phyloP scores from a whole-genome alignment of 495 filamentous ascomycete species.

The Rostrohypoxylon terebratum region DNA sequence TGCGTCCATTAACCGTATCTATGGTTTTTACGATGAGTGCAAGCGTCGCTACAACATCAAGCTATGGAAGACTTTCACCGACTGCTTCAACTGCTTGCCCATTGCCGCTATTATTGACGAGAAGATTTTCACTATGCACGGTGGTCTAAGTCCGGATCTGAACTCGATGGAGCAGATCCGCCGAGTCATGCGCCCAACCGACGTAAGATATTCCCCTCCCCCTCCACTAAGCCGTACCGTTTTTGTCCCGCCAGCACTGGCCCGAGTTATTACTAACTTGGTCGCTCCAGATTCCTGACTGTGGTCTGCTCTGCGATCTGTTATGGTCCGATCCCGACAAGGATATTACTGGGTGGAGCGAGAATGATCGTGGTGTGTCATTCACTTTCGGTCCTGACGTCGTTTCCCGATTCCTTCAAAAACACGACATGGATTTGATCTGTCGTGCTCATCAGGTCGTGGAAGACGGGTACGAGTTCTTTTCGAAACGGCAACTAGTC shows the following conservation, averaged over 20 bases:
- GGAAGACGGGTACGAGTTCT: conserved; percentile 99
- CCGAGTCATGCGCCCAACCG: conserved; percentile 97
- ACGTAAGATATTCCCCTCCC: conserved; percentile 71
- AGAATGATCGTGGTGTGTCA: conserved; percentile 97
- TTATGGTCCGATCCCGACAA: conserved; percentile 99
- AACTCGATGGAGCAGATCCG: conserved; percentile 99
- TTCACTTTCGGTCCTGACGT: conserved; percentile 99
- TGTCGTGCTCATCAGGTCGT: conserved; percentile 99
- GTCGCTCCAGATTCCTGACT: conserved; percentile 89
- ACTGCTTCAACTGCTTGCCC: conserved; percentile 99
- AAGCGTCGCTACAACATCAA: conserved; percentile 99
- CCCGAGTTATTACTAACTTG: conserved; percentile 46
- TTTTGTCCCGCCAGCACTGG: conserved; percentile 22
- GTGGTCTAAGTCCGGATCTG: conserved; percentile 94
- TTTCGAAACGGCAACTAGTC: conserved; percentile 97
- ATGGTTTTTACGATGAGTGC: conserved; percentile 99
- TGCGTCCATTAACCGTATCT: conserved; percentile 99
- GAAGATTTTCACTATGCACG: conserved; percentile 99
- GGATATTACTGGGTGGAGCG: conserved; percentile 99
- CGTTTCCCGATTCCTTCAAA: conserved; percentile 97
- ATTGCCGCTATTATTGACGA: conserved; percentile 99
- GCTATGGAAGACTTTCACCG: conserved; percentile 99
- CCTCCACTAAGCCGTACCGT: background rate
- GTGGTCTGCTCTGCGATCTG: conserved; percentile 95
- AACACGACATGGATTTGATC: conserved; percentile 99